Base-by-base conservation (phyloP, 208 protist genomes). In the Balamuthia mandrillaris region DNA sequence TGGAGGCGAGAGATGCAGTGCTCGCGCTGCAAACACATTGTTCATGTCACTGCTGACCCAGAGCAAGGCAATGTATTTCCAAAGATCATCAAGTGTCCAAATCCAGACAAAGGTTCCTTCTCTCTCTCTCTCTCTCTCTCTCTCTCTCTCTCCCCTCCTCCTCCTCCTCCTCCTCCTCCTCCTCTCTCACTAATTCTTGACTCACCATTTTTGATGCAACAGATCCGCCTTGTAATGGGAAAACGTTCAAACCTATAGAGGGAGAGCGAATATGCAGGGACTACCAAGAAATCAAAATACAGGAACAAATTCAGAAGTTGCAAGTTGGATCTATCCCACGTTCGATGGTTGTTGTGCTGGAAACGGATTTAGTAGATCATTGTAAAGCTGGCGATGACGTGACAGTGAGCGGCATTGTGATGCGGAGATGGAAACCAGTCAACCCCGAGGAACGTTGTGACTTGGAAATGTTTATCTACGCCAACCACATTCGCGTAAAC, bases 301-400 rank as follows among this genome's bases (percentile, higher is more conserved):
- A 96, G 78, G 94, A 96, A 31, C 89, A 95, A 52, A 84, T 94
- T 2, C 52, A 93, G 42, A 24, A 88, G 42, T 47, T 95, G 0
- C 60, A 65, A n/a, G 60, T 93, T 0, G 94, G 91, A 10, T 75
- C 66, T 1, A 93, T 96, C 44, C 94, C 94, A 14, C 42, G 92
- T 3, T 92, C 82, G 10, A 92, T 96, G 27, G 18, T 78, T 0
- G 83, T 95, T 10, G 33, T 95, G 3, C 41, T 96, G 3, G 85
- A 91, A 66, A 87, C 95, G 42, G 94, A 96, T 79, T 77, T 96
- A n/a, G 91, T 93, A 5, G 94, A 96, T 63, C 37, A 37, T 27
- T 95, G 91, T 75, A 93, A 95, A 78, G 92, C 93, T 14, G 94
- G 94, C 44, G 94, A 96, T 85, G 92, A 96, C 58, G 86, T 96